phyloP scores from a whole-genome alignment of 2,329 filamentous ascomycete genomes.

The Cadophora sp. region DNA sequence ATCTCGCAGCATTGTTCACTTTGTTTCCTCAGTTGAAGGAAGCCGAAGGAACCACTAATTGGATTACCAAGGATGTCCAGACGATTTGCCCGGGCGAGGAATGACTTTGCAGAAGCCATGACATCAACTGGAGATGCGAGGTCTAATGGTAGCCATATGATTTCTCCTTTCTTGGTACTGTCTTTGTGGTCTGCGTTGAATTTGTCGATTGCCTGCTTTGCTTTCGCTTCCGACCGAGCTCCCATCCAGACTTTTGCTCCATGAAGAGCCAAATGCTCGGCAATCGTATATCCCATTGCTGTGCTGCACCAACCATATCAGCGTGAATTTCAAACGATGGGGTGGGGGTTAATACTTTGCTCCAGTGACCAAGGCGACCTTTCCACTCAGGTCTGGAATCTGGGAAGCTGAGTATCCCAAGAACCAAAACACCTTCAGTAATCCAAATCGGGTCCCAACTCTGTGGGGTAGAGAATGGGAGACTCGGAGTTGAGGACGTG shows the following conservation, averaged over 20 bases:
- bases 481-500: no score
- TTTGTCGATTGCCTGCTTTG: neutral
- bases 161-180: neutral
- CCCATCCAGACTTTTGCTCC: neutral
- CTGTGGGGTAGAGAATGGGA: no score
- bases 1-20: neutral
- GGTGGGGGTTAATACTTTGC: neutral
- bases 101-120: slow-evolving; percentile 1
- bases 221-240: neutral
- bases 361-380: slow-evolving; percentile 3
- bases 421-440: neutral
- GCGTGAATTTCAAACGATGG: neutral
- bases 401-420: neutral
- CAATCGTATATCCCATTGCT: neutral
- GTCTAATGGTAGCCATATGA: neutral
- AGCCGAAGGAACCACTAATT: neutral
- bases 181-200: neutral
- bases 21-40: neutral
- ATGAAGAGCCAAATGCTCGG: neutral
- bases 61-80: neutral
- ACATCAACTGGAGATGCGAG: neutral
- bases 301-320: neutral
- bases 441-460: no score
- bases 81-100: neutral
- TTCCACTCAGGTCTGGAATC: neutral